Conservation (phyloP, 1,284 basidiomycete genomes). For the Ceratobasidium sp. region DNA sequence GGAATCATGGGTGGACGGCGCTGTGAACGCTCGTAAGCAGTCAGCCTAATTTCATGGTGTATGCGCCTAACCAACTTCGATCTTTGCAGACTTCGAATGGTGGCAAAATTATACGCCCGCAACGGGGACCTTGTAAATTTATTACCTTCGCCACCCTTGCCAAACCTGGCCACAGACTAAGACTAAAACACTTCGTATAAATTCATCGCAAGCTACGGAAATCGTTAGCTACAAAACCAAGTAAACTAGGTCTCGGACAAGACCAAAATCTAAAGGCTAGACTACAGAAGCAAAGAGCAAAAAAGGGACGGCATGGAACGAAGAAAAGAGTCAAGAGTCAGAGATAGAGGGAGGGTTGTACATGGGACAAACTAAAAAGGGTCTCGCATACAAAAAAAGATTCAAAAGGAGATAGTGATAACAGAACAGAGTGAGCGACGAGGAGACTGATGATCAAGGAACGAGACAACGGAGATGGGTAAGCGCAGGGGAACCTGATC, state of each 20-base stretch:
- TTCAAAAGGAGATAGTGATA: not conserved
- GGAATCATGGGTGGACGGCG: slow-evolving; percentile 74
- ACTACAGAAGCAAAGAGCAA: slow-evolving; percentile 5
- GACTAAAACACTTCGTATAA: not conserved
- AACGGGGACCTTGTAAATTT: not conserved
- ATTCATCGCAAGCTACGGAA: slow-evolving; percentile 10
- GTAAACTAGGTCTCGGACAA: not conserved
- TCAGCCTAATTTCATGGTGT: not conserved
- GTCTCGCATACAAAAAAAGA: slow-evolving; percentile 9
- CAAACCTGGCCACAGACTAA: too few species aligned
- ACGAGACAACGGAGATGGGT: not conserved
- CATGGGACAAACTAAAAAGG: slow-evolving; percentile 1
- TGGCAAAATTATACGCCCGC: not conserved
- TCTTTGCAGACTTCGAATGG: not conserved
- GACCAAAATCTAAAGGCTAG: slow-evolving; percentile 1
- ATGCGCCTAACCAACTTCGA: not conserved
- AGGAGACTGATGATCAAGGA: not conserved
- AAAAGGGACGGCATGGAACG: not conserved
- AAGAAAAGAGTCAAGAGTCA: too few species aligned
- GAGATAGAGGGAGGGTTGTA: not conserved
- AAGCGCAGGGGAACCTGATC: too few species aligned
- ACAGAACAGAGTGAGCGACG: slow-evolving; percentile 4
- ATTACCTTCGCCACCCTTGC: not conserved
- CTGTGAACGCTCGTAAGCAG: slow-evolving; percentile 48
- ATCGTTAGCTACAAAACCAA: slow-evolving; percentile 18